Evolutionary conservation across 768 basidiomycete genomes (phyloP).

Genomic region (Myochromella boudieri): DNA sequence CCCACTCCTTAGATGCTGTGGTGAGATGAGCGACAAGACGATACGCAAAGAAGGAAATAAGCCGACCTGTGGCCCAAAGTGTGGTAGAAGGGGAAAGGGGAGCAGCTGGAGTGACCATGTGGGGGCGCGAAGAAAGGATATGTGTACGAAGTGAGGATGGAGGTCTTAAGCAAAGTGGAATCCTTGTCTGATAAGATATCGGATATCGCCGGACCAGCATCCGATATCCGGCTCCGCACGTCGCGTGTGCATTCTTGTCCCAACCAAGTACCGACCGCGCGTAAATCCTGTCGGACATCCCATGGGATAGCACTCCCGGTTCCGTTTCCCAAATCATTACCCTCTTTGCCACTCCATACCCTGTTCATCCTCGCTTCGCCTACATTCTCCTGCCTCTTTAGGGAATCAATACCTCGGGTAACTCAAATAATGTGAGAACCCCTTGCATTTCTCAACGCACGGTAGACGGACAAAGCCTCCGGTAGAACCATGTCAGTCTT

Average conservation of each 20-base stretch:
- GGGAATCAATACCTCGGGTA: slow-evolving; percentile 2
- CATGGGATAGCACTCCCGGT: slow-evolving; percentile 7
- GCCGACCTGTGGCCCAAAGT: slow-evolving; percentile 75
- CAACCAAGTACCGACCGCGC: slow-evolving; percentile 16
- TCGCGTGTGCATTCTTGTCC: slow-evolving; percentile 19
- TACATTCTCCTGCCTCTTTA: slow-evolving; percentile 1
- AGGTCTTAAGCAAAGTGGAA: slow-evolving; percentile 11
- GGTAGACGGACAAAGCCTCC: slow-evolving; percentile 10
- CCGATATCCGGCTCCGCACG: slow-evolving; percentile 8
- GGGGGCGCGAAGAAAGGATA: background rate
- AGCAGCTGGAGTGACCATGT: slow-evolving; percentile 9
- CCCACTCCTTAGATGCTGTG: slow-evolving; percentile 86
- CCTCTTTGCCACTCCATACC: background rate
- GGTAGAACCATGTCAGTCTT: slow-evolving; percentile 14
- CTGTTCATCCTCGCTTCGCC: background rate
- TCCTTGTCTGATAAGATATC: slow-evolving; percentile 56
- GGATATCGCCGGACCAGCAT: slow-evolving; percentile 24
- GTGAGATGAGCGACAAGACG: slow-evolving; percentile 11
- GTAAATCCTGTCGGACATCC: slow-evolving; percentile 13
- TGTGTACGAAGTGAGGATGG: slow-evolving; percentile 20
- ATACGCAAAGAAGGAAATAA: slow-evolving; percentile 6
- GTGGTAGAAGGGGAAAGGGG: slow-evolving; percentile 46
- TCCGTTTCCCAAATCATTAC: slow-evolving; percentile 7
- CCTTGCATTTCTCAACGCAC: slow-evolving; percentile 1
- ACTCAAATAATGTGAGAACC: slow-evolving; percentile 10